Evolutionary conservation across 31 red algal species (phyloP), one percentile per base, ranked within the genome.

Genomic region (Asparagopsis taxiformis): DNA sequence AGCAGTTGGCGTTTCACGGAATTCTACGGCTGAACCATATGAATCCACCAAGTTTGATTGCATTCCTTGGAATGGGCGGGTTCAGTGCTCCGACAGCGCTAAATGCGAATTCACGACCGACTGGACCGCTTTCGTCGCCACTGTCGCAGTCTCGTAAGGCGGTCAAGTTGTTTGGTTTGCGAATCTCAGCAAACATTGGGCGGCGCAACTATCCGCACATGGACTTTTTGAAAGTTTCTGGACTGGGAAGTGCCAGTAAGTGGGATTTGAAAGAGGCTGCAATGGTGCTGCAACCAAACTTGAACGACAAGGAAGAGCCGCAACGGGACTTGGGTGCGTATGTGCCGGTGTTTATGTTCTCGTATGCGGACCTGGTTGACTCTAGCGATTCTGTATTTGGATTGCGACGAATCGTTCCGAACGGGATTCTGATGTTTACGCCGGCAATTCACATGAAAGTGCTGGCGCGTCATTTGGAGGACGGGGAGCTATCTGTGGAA

Each of bases 391-490:
- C 74, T 34, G 74, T 89, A 0, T 89, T 80, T 50, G 85, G 85
- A 39, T 43, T 89, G 26, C 75, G 65, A 25, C 32, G 46, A 59
- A 51, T 59, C 26, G 59, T 75, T 17, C 74, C 85, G 31, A 58
- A 54, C 51, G 41, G 59, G 30, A 80, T 89, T 50, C 66, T 89
- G 1, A 79, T 89, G 72, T 89, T 89, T 62, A 72, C 85, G 32
- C 85, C 85, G 16, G 85, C 85, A 3, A 60, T 79, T 31, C 74
- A 89, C 46, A 79, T 89, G 75, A 89, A 89, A 46, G 85, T 89
- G 26, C 55, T 89, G 37, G 85, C 85, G 17, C 65, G 85, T 33
- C 85, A 89, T 55, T 66, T 89, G 41, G 75, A 89, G 39, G 85
- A 89, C 35, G 74, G 80, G n/a, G 85, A 89, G 38, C 62, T 86